phyloP scores from a whole-genome alignment of 441 rosid genomes.

The Bocquillonia castaneifolia region DNA sequence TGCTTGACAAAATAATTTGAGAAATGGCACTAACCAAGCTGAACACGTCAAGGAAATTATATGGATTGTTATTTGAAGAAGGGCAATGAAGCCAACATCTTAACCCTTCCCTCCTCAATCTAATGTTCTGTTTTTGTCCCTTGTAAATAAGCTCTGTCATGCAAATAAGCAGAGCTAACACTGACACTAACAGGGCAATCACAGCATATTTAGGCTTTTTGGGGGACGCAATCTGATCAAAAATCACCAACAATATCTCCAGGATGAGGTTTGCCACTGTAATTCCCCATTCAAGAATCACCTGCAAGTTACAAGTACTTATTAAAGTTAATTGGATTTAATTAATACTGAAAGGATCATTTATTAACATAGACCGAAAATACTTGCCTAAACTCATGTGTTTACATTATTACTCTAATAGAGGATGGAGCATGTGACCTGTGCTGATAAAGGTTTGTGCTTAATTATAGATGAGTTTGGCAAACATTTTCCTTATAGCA shows the following conservation, averaged over 20 bases:
- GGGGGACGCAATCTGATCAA: background rate
- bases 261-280: background rate
- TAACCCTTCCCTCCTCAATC: background rate
- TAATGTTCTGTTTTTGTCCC: background rate
- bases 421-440: too few species aligned
- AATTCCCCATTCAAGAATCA: background rate
- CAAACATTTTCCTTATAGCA: too few species aligned
- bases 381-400: too few species aligned
- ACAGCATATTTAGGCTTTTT: background rate
- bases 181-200: background rate
- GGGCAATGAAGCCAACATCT: background rate
- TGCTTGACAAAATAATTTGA: background rate
- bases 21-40: constrained; percentile 8
- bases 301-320: background rate
- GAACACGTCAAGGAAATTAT: background rate
- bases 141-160: background rate
- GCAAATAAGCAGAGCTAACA: background rate
- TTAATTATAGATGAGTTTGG: too few species aligned
- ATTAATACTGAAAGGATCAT: too few species aligned
- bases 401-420: too few species aligned
- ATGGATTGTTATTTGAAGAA: constrained; percentile 1
- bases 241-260: background rate
- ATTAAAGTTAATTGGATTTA: too few species aligned
- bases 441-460: too few species aligned
- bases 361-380: too few species aligned